Evolutionary conservation across 371 early-diverging fungal genomes (phyloP).

Genomic region (Syncephalastrum sp.): DNA sequence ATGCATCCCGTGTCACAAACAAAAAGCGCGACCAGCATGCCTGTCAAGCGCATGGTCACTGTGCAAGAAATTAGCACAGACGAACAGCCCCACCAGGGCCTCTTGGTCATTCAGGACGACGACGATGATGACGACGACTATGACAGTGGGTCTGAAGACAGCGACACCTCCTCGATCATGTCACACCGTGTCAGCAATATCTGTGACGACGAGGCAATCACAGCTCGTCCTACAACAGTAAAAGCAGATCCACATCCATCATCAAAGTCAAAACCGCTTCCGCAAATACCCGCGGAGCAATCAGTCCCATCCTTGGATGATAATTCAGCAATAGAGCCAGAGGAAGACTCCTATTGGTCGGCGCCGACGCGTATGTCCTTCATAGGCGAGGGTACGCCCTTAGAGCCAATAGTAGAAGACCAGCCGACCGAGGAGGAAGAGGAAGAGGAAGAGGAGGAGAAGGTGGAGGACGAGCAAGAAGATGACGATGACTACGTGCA

Average conservation of each 20-base stretch:
- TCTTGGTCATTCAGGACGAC: constrained; percentile 13
- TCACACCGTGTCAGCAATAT: neutral
- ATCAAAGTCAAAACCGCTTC: neutral
- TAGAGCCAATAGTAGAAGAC: constrained; percentile 13
- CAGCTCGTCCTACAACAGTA: neutral
- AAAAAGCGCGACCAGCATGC: neutral
- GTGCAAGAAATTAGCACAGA: constrained; percentile 12
- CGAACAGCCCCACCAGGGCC: constrained; percentile 13
- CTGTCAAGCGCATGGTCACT: constrained; percentile 15
- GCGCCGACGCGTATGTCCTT: no score
- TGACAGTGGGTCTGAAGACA: constrained; percentile 4
- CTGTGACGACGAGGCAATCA: neutral
- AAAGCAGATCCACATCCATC: neutral
- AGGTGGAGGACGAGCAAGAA: neutral
- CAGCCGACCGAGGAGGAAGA: neutral
- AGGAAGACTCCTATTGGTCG: no score
- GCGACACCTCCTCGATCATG: neutral
- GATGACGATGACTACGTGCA: constrained; percentile 4
- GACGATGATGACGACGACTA: constrained; percentile 11
- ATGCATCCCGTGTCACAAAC: no score
- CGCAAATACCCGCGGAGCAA: neutral
- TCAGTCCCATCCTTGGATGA: no score
- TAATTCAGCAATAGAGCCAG: no score
- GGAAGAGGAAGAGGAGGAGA: neutral
- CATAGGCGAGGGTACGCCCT: constrained; percentile 1